Base-by-base conservation (phyloP, 306 rosid genomes). In the Lathyrus aphaca region DNA sequence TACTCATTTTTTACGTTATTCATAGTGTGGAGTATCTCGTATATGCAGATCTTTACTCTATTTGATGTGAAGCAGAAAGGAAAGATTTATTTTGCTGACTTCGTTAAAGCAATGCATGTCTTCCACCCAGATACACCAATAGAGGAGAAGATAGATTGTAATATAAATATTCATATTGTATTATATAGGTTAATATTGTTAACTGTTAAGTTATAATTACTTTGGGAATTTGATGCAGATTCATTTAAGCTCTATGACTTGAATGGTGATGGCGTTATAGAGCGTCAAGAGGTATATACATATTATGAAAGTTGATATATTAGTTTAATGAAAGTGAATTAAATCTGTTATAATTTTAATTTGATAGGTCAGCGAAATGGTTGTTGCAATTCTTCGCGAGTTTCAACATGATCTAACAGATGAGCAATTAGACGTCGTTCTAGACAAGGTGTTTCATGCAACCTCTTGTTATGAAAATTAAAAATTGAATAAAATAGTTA, bases 71-170 rank as follows among this genome's bases (percentile, higher is more conserved):
- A 86, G 79, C 71, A 51, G 73, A 86, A 78, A 73, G 98, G 98
- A 73, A 83, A 81, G 23, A 86, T 93, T 69, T 96, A 90, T 73
- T 93, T 93, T 38, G 90, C 79, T 38, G 97, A 93, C 74, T 93
- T 93, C 68, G 91, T 93, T 19, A 85, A 89, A 85, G 80, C 97
- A 60, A 87, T 93, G 61, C 81, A 81, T 65, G 88, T 93, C 68
- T 93, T 93, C 79, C 98, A 90, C 75, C 98, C 97, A 44, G 87
- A 93, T 90, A 89, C 86, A 64, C 72, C 94, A 3, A 79, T 64
- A 40, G 91, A 93, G 68, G 96, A 64, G 74, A 93, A 93, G 81
- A 85, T 90, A 53, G 86, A 88, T 7, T 93, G 98, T 93, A 80
- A 35, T 35, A 7, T 35, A 6, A 35, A 7, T 5, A n/a, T n/a